Evolutionary conservation across 2,329 filamentous ascomycete species (phyloP), one percentile per base, ranked within the genome.

Genomic region (Botryotinia convoluta): DNA sequence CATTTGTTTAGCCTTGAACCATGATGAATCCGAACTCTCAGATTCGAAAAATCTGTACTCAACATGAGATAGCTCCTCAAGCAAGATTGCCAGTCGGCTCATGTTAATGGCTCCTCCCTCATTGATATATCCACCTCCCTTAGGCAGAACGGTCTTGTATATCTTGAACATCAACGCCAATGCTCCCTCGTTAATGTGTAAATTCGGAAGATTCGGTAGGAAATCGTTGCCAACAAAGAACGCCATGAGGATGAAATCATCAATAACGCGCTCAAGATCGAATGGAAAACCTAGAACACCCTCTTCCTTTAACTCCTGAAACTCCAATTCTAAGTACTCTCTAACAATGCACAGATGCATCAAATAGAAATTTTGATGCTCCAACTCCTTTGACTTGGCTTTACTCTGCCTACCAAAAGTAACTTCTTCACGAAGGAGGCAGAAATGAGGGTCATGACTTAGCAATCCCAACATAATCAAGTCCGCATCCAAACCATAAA

Each of bases 161-260:
- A 97, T 90, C 80, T 92, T 92, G 83, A 99, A 99, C 96, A 99
- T 99, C 81, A 96, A 91, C 37, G 95, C 93, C 82, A 99, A 85
- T 35, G 97, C 96, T 77, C 96, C 97, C 83, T 99, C 97, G 83
- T 99, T 99, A 83, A 99, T 99, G 83, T 99, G 96, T 77, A 99
- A 84, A 80, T 97, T 93, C 8, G 97, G 97, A 74, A 99, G 87
- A 83, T 99, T 98, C 4, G 96, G 96, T 82, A 99, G 88, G 85
- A 99, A 99, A 88, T 99, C 96, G 83, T 99, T 99, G 81, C 96
- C 96, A 79, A 99, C 94, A 83, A 99, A 99, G 85, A 99, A 99
- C 65, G 95, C 95, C 94, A 99, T 98, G 75, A 99, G 89, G 81
- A 99, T 98, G 83, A 99, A 99, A 86, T 99, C 96, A 82, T 99